These are phyloP conservation scores for Zygnema cylindricum DNA, from an alignment of 139 green algal species.

Conservation along the genomic window DNA sequence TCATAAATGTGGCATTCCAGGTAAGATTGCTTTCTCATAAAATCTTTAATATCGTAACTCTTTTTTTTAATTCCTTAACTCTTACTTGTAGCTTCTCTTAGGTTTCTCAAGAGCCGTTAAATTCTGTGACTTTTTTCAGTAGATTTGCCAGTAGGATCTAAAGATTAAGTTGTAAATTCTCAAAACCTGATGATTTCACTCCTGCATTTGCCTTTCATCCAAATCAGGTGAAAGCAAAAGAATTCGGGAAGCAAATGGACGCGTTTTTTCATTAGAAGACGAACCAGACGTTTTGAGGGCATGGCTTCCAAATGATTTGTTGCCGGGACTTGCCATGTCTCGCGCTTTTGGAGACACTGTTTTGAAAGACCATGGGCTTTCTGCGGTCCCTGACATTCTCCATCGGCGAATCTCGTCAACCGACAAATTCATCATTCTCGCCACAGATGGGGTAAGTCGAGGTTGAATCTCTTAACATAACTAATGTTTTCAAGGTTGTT, in stretches of 20 bases:
- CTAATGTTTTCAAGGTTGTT: neutral
- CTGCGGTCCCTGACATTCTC: neutral
- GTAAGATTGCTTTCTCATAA: no score
- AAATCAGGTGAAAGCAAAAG: slow-evolving; percentile 29
- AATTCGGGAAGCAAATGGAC: slow-evolving; percentile 2
- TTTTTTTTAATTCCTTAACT: no score
- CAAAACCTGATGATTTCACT: no score
- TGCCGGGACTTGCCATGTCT: slow-evolving; percentile 26
- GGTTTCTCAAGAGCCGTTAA: no score
- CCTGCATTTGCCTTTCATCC: no score
- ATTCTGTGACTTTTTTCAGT: no score
- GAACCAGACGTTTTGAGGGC: slow-evolving; percentile 10
- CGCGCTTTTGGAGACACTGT: slow-evolving; percentile 42
- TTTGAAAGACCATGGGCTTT: slow-evolving; percentile 36
- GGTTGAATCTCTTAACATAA: neutral
- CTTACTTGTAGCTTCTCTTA: no score
- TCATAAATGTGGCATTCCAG: no score
- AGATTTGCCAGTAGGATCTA: no score
- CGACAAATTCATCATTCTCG: slow-evolving; percentile 50
- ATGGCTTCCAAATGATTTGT: slow-evolving; percentile 33
- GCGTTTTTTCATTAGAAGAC: slow-evolving; percentile 25
- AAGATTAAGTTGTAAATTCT: no score
- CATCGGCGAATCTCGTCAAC: neutral
- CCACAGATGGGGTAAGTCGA: slow-evolving; percentile 33
- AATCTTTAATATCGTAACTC: no score